Conservation (phyloP, 139 green algal species). For the Haematococcus sp. region DNA sequence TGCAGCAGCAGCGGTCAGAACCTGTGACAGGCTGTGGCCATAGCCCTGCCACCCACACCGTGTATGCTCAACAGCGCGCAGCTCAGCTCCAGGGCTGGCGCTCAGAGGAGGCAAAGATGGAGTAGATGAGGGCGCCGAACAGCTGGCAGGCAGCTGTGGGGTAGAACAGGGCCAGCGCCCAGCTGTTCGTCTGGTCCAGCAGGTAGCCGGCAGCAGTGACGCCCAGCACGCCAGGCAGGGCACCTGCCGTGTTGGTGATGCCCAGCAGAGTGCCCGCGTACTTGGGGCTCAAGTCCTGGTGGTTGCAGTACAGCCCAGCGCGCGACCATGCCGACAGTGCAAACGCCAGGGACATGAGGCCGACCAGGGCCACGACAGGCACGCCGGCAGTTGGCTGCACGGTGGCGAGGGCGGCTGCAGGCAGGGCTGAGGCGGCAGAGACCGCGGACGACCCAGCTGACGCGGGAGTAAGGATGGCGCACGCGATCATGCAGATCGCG, state of each 20-base stretch:
- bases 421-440: no score
- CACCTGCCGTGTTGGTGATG: conserved; percentile 91
- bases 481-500: conserved; percentile 75
- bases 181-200: conserved; percentile 75
- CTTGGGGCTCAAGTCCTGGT: conserved; percentile 90
- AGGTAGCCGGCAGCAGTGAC: conserved; percentile 71
- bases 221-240: conserved; percentile 90
- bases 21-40: no score
- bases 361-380: conserved; percentile 42
- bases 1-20: no score
- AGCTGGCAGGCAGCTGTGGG: conserved; percentile 77
- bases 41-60: no score
- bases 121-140: conserved; percentile 80
- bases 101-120: conserved; percentile 73
- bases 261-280: conserved; percentile 87
- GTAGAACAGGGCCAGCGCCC: conserved; percentile 82
- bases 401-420: conserved; percentile 1
- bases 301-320: conserved; percentile 95
- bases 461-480: conserved; percentile 41
- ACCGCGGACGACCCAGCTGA: not conserved
- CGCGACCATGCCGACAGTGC: conserved; percentile 79
- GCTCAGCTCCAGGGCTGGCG: conserved; percentile 71
- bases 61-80: no score
- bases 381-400: conserved; percentile 23
- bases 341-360: conserved; percentile 71